A percentile compares a stretch with the other conserved stretches of the same genome.
Conservation (phyloP, 2,329 filamentous ascomycete genomes). For the Aspergillus carbonarius region DNA sequence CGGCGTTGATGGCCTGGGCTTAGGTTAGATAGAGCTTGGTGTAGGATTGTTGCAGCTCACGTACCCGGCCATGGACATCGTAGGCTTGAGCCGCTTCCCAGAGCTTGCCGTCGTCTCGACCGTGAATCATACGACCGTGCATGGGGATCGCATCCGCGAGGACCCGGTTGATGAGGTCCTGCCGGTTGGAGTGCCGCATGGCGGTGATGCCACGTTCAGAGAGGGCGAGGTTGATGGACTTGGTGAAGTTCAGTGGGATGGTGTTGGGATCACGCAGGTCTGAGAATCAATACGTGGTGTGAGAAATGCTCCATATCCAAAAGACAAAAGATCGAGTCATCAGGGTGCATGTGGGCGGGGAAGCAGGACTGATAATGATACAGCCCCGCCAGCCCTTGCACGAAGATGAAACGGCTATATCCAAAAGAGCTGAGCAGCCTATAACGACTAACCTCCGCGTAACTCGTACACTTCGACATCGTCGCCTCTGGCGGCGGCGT, state of each 20-base stretch:
- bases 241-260: constrained; percentile 88
- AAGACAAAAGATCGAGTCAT: background rate
- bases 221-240: constrained; percentile 95
- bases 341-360: background rate
- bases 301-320: constrained; percentile 5
- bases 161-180: constrained; percentile 69
- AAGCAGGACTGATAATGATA: background rate
- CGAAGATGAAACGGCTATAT: background rate
- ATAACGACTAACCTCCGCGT: constrained; percentile 68
- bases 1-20: constrained; percentile 72
- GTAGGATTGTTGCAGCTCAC: constrained; percentile 23
- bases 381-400: background rate
- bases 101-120: constrained; percentile 63
- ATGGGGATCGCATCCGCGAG: constrained; percentile 82
- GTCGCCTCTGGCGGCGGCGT: constrained; percentile 84
- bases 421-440: background rate
- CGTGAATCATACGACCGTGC: constrained; percentile 95
- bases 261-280: constrained; percentile 84
- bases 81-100: constrained; percentile 84
- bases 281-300: constrained; percentile 39
- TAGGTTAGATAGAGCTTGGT: constrained; percentile 9
- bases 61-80: constrained; percentile 80
- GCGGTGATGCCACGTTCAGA: constrained; percentile 93
- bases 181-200: constrained; percentile 67
- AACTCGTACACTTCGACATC: constrained; percentile 94